Percentiles rank a stretch among this genome's conserved stretches.
These are phyloP conservation scores for Clavaria fumosa DNA, from an alignment of 768 basidiomycete genomes.

Conservation along the genomic window DNA sequence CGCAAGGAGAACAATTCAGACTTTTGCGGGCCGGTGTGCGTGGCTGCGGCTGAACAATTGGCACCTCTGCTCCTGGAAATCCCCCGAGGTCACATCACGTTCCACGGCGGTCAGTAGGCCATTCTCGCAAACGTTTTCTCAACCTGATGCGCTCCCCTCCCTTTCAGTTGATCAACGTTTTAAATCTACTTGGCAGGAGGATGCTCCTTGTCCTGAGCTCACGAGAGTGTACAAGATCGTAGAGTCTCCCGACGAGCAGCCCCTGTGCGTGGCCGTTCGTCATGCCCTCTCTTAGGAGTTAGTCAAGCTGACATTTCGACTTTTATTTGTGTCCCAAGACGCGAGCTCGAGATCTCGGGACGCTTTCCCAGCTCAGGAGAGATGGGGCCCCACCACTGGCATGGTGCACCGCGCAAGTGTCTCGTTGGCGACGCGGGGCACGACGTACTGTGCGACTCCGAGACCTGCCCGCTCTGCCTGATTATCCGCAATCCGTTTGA, in stretches of 20 bases:
- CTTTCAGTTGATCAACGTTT: not conserved
- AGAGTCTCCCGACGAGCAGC: not conserved
- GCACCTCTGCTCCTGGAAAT: slow-evolving; percentile 16
- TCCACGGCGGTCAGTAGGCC: slow-evolving; percentile 7
- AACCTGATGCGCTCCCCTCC: slow-evolving; percentile 1
- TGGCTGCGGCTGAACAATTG: slow-evolving; percentile 1
- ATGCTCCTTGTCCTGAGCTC: slow-evolving; percentile 7
- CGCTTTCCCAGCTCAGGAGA: slow-evolving; percentile 4
- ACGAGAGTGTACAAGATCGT: slow-evolving; percentile 11
- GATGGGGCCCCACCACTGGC: slow-evolving; percentile 11
- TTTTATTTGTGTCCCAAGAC: slow-evolving; percentile 3
- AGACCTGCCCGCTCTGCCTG: not conserved
- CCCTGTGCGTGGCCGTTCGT: not conserved
- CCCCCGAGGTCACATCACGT: slow-evolving; percentile 15
- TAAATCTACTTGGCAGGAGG: slow-evolving; percentile 6
- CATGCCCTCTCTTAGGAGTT: not conserved
- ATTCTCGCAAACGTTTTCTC: slow-evolving; percentile 5
- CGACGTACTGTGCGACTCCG: not conserved
- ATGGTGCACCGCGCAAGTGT: slow-evolving; percentile 13
- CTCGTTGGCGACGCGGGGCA: slow-evolving; percentile 14
- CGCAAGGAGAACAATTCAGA: slow-evolving; percentile 4
- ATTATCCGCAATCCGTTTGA: not conserved
- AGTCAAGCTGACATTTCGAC: slow-evolving; percentile 7
- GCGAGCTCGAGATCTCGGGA: not conserved
- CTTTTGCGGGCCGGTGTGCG: slow-evolving; percentile 13